Base-by-base conservation (phyloP, 129 eudicot genomes). In the Scalesia atractyloides region DNA sequence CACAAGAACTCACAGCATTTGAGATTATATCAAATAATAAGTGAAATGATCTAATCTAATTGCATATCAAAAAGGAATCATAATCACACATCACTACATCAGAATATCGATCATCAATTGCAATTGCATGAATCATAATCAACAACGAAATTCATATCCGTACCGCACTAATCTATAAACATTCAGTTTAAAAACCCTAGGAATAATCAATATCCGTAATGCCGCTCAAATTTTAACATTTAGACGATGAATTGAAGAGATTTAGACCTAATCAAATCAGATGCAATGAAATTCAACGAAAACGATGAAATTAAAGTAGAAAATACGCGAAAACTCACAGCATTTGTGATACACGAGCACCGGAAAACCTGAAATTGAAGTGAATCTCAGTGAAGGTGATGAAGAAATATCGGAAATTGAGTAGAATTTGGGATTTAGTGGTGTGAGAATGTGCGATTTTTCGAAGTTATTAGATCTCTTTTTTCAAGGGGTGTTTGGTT, bases 1-100 rank as follows among this genome's bases (percentile, higher is more conserved):
- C 16, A 5, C 1, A n/a, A 33, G 65, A 66, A 74, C 84, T 80
- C 64, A 74, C 84, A 68, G 65, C 76, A 74, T 80, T 74, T 30
- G 73, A 51, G 72, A 80, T 66, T 39, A 20, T 30, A 30, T 30
- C 34, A 30, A 24, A 24, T 24, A 24, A 24, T 24, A 0, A 24
- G 26, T 24, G 26, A 24, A 24, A 24, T 24, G 26, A 13, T 4
- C 15, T n/a, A 14, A 14, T 68, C 58, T 12, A 66, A 68, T 30
- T 7, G 26, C 61, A 68, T 49, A 8, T 37, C 4, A 8, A 36
- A 16, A 16, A 17, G 26, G 43, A 14, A 68, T 24, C 14, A 68
- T 9, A 26, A 11, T 2, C 11, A 50, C 19, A 10, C 53, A 44
- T 7, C 46, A 8, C 15, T 9, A 10, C 53, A 44, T 7, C 46